Evolutionary conservation across 768 basidiomycete species (phyloP).

Genomic region (Suillus decipiens): DNA sequence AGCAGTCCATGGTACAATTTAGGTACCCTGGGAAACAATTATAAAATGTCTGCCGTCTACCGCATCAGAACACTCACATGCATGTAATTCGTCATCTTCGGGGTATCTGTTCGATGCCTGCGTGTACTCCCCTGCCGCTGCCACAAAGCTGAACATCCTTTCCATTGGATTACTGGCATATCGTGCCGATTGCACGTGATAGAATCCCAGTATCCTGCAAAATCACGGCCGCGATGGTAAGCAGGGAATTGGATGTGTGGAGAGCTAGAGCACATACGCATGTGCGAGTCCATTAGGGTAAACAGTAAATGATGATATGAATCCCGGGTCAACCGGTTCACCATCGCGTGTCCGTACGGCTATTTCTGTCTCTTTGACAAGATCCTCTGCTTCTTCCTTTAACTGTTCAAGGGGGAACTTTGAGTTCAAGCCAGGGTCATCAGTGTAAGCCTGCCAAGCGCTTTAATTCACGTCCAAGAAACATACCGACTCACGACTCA

Average conservation of each 20-base stretch:
- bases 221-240: background rate
- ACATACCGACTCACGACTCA: background rate
- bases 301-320: slow-evolving; percentile 19
- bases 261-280: slow-evolving; percentile 14
- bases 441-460: background rate
- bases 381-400: slow-evolving; percentile 21
- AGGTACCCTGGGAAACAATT: slow-evolving; percentile 9
- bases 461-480: background rate
- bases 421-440: slow-evolving; percentile 9
- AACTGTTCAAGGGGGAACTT: slow-evolving; percentile 17
- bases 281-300: slow-evolving; percentile 18
- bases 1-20: background rate
- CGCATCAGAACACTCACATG: slow-evolving; percentile 13
- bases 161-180: background rate
- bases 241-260: background rate
- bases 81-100: slow-evolving; percentile 22
- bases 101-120: slow-evolving; percentile 17
- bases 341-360: background rate
- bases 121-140: slow-evolving; percentile 14
- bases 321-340: slow-evolving; percentile 14
- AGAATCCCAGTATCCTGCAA: slow-evolving; percentile 7
- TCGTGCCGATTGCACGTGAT: slow-evolving; percentile 7
- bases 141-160: background rate
- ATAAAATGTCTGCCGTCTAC: background rate
- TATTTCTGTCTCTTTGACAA: slow-evolving; percentile 14